Percentiles rank a stretch among this genome's conserved stretches.
phyloP scores from a whole-genome alignment of 805 yeast species.

The Kuraishia ogatae region DNA sequence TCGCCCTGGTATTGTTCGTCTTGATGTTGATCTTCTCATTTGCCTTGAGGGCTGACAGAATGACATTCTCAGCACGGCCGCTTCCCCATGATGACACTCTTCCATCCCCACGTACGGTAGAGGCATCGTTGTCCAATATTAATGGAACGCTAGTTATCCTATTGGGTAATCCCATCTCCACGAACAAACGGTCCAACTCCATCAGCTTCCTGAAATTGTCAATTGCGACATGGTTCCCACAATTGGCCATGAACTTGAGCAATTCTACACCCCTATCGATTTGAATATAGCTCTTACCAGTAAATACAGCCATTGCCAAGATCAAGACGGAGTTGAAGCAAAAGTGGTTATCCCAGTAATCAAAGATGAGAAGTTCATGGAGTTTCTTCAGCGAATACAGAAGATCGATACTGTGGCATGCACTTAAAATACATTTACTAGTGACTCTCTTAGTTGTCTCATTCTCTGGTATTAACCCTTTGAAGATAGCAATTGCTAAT shows the following conservation, averaged over 20 bases:
- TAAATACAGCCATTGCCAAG: constrained; percentile 13
- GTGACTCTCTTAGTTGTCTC: constrained; percentile 13
- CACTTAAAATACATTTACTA: constrained; percentile 21
- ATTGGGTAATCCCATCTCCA: constrained; percentile 11
- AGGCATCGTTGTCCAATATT: not conserved
- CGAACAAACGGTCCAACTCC: constrained; percentile 13
- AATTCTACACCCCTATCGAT: constrained; percentile 14
- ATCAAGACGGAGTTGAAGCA: constrained; percentile 26
- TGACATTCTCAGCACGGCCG: not conserved
- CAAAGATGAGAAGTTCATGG: constrained; percentile 25
- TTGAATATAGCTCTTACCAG: constrained; percentile 5
- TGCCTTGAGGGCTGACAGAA: not conserved
- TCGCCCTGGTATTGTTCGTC: constrained; percentile 2
- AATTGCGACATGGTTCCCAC: constrained; percentile 19
- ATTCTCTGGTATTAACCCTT: constrained; percentile 16
- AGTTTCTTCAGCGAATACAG: constrained; percentile 17
- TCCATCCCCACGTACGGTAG: not conserved
- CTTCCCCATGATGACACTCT: not conserved
- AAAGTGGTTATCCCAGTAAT: constrained; percentile 31
- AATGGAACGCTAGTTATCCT: constrained; percentile 6
- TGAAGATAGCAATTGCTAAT: constrained; percentile 23
- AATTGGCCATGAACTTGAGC: constrained; percentile 17
- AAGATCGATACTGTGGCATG: constrained; percentile 22
- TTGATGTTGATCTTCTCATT: not conserved
- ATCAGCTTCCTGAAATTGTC: constrained; percentile 17